Conservation (phyloP, 31 red algal species). For the Pterothamnion heteromorphum region DNA sequence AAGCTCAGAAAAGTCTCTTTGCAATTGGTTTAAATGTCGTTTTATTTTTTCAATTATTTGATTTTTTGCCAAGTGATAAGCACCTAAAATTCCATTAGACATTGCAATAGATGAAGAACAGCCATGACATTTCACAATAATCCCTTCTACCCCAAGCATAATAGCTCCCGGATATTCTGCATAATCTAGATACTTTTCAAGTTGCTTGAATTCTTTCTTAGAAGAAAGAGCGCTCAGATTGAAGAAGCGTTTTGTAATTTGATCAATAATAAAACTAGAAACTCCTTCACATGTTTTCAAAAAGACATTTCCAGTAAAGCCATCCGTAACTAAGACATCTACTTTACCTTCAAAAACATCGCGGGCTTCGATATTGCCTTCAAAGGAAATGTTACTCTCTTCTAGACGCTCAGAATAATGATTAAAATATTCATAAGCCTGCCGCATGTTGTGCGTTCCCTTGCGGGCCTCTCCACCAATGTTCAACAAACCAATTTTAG, state of each 20-base stretch:
- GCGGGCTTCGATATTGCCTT: slow-evolving; percentile 10
- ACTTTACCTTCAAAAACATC: slow-evolving; percentile 21
- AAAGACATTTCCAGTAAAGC: slow-evolving; percentile 31
- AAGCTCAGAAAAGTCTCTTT: too few species aligned
- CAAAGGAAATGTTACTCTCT: not conserved
- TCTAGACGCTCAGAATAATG: not conserved
- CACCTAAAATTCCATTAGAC: not conserved
- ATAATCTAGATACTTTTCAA: not conserved
- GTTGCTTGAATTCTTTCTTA: not conserved
- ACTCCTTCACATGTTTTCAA: slow-evolving; percentile 1
- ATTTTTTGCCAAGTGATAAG: too few species aligned
- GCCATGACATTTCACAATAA: not conserved
- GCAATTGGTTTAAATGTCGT: too few species aligned
- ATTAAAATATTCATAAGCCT: slow-evolving; percentile 3
- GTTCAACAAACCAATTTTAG: not conserved
- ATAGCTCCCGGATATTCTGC: not conserved
- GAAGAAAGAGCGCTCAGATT: not conserved
- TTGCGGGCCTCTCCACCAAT: slow-evolving; percentile 19
- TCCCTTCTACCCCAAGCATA: not conserved
- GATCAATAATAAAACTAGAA: slow-evolving; percentile 2
- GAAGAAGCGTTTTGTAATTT: not conserved
- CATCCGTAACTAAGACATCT: slow-evolving; percentile 14
- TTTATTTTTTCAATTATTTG: too few species aligned
- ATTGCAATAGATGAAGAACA: not conserved
- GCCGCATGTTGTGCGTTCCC: not conserved